Evolutionary conservation across 331 rosid genomes (phyloP).

Genomic region (Telfairia occidentalis): DNA sequence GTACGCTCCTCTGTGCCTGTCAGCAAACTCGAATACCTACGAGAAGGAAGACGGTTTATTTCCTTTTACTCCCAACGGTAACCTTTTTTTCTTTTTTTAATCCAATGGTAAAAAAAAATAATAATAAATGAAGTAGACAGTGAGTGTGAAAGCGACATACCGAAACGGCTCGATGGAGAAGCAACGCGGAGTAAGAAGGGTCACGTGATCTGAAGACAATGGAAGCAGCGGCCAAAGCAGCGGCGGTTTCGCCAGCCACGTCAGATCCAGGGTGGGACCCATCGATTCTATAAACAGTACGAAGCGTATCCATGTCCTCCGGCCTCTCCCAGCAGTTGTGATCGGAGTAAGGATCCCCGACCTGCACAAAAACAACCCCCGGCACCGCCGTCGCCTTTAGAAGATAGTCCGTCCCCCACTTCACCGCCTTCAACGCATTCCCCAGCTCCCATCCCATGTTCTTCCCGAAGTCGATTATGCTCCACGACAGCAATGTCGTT

Average conservation of each 20-base stretch:
- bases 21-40: slow-evolving; percentile 94
- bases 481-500: slow-evolving; percentile 76
- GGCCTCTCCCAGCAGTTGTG: slow-evolving; percentile 99
- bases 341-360: slow-evolving; percentile 73
- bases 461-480: slow-evolving; percentile 73
- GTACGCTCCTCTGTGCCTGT: slow-evolving; percentile 88
- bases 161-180: slow-evolving; percentile 90
- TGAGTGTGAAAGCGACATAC: slow-evolving; percentile 41
- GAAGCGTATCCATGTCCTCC: slow-evolving; percentile 91
- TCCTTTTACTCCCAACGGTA: not conserved
- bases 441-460: slow-evolving; percentile 66
- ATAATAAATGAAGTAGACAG: not conserved
- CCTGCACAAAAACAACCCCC: slow-evolving; percentile 74
- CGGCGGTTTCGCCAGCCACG: slow-evolving; percentile 97
- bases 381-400: slow-evolving; percentile 62
- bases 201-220: slow-evolving; percentile 98
- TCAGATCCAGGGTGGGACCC: slow-evolving; percentile 82
- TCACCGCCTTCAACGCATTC: slow-evolving; percentile 54
- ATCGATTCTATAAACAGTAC: slow-evolving; percentile 62
- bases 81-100: not conserved
- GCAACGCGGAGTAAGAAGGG: slow-evolving; percentile 61
- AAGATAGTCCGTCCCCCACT: slow-evolving; percentile 76
- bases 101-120: not conserved
- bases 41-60: not conserved
- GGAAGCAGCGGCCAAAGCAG: slow-evolving; percentile 96